phyloP scores from a whole-genome alignment of 169 alveolate genomes.

The Amoebophrya sp. region DNA sequence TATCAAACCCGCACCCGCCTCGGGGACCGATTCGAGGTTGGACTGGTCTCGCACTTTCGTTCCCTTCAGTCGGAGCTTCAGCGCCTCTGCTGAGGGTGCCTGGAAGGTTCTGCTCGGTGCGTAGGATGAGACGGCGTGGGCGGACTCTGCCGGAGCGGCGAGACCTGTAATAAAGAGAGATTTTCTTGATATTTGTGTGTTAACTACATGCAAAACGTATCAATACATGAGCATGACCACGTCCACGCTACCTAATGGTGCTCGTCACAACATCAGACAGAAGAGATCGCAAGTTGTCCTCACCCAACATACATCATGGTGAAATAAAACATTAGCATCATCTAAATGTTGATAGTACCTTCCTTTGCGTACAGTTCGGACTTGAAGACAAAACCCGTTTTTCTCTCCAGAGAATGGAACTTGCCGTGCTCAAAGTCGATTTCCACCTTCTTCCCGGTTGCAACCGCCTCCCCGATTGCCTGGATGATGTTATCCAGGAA shows the following conservation, averaged over 20 bases:
- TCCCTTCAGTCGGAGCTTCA: neutral
- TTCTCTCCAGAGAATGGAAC: neutral
- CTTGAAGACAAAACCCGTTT: neutral
- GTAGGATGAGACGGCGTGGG: neutral
- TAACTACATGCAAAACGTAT: no score
- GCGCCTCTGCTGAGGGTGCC: neutral
- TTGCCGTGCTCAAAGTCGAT: neutral
- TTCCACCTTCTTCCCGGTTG: neutral
- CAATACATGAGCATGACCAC: no score
- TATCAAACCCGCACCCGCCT: neutral
- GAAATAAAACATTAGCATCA: neutral
- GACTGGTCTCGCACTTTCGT: neutral
- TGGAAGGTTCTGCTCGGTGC: neutral
- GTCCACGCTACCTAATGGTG: no score
- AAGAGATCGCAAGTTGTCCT: no score
- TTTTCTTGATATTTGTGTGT: no score
- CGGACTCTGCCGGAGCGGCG: neutral
- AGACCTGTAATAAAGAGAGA: no score
- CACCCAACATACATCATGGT: no score
- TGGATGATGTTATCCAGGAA: no score
- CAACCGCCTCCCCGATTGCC: neutral
- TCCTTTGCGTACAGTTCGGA: neutral
- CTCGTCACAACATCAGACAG: no score
- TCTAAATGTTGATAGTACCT: neutral
- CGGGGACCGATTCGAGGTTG: neutral